These are phyloP conservation scores for Pseudogymnoascus pannorum DNA, from an alignment of 2,329 filamentous ascomycete species.

Conservation along the genomic window DNA sequence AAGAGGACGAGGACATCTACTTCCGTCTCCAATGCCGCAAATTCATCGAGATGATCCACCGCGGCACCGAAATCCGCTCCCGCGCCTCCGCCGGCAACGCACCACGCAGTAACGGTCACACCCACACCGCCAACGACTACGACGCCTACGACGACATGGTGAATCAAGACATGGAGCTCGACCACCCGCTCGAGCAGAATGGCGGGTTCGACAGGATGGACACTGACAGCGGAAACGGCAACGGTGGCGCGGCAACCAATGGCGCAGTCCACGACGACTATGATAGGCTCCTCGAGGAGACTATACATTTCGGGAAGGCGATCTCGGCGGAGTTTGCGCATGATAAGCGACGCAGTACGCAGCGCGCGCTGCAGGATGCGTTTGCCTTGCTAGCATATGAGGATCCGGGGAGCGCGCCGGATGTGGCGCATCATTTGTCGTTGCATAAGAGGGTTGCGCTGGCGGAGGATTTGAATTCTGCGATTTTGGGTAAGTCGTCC, in stretches of 20 bases:
- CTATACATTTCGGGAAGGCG: constrained; percentile 71
- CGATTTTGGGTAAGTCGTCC: constrained; percentile 68
- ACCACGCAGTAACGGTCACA: constrained; percentile 32
- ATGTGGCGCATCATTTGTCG: constrained; percentile 73
- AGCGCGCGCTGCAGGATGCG: constrained; percentile 70
- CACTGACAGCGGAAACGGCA: constrained; percentile 37
- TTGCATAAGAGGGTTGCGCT: constrained; percentile 66
- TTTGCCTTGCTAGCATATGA: constrained; percentile 83
- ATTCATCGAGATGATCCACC: constrained; percentile 90
- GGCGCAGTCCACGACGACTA: constrained; percentile 19
- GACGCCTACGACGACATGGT: constrained; percentile 33
- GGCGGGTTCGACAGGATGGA: constrained; percentile 45
- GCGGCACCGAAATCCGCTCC: constrained; percentile 56
- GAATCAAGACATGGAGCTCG: constrained; percentile 44
- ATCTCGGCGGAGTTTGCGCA: constrained; percentile 70
- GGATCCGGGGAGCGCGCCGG: constrained; percentile 67
- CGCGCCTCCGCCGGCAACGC: constrained; percentile 19
- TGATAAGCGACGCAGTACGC: constrained; percentile 62
- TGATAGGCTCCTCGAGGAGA: constrained; percentile 53
- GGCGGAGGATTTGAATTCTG: constrained; percentile 89
- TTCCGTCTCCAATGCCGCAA: constrained; percentile 85
- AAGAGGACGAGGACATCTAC: constrained; percentile 73
- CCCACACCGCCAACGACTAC: too few species aligned
- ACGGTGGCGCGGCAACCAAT: constrained; percentile 15
- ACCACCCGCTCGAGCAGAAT: constrained; percentile 40